Percentiles rank a stretch among this genome's conserved stretches.
Conservation (phyloP, 108 stramenopile species). For the Craspedostauros australis region DNA sequence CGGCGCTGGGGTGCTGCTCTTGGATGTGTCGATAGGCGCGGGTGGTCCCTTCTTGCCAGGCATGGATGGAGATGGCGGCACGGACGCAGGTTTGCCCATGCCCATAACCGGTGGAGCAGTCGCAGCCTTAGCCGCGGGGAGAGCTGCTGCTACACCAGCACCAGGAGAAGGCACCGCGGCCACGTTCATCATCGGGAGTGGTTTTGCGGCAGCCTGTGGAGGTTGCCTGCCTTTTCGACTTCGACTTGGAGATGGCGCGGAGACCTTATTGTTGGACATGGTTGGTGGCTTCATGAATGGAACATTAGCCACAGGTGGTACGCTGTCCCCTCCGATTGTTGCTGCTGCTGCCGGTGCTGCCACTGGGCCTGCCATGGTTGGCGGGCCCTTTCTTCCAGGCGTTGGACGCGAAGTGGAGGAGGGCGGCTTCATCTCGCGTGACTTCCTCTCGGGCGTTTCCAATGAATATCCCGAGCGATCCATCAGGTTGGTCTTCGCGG, state of each 20-base stretch:
- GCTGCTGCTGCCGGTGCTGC: background rate
- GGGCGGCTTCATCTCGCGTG: background rate
- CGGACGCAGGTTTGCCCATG: background rate
- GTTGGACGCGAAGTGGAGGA: too few species aligned
- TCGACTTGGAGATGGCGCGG: too few species aligned
- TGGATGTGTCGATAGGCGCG: background rate
- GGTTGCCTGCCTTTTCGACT: too few species aligned
- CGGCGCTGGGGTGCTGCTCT: background rate
- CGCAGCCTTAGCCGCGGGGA: background rate
- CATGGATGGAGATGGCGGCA: background rate
- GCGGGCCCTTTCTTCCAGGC: background rate
- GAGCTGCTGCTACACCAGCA: background rate
- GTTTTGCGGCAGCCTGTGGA: too few species aligned
- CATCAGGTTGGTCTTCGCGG: slow-evolving; percentile 30
- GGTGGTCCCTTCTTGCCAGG: background rate
- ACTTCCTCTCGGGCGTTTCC: slow-evolving; percentile 1
- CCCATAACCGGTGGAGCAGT: background rate
- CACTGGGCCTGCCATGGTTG: too few species aligned
- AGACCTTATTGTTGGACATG: background rate
- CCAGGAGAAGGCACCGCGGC: background rate
- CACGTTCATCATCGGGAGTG: too few species aligned
- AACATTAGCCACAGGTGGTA: background rate
- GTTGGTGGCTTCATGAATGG: background rate
- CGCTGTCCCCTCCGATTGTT: background rate
- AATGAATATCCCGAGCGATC: slow-evolving; percentile 23